phyloP scores from a whole-genome alignment of 805 yeast species.

The Yarrowia sp. region DNA sequence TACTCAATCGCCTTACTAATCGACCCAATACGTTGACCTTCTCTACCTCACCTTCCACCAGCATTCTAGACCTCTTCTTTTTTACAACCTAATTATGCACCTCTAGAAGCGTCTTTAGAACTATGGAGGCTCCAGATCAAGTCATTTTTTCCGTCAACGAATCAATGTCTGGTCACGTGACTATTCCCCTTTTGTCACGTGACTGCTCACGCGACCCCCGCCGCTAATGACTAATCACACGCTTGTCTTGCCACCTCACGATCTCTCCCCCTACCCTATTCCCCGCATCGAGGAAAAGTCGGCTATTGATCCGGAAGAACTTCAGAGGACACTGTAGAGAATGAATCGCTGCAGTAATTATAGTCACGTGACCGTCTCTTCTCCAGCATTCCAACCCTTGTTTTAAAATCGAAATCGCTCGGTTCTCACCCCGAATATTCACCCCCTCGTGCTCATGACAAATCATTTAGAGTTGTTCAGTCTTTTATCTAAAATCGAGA shows the following conservation, averaged over 20 bases:
- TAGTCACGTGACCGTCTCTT: background rate
- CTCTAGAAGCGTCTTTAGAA: background rate
- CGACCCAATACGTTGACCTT: too few relatives aligned
- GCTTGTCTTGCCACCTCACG: background rate
- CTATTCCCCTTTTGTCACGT: background rate
- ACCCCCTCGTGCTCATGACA: background rate
- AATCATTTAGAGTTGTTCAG: constrained; percentile 24
- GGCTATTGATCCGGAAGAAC: background rate
- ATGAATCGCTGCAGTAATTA: too few relatives aligned
- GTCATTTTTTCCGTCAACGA: too few relatives aligned
- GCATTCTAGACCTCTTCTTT: constrained; percentile 2
- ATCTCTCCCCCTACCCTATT: constrained; percentile 5
- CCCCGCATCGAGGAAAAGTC: constrained; percentile 21
- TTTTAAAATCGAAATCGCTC: too few relatives aligned
- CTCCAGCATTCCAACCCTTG: too few relatives aligned
- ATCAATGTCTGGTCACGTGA: background rate
- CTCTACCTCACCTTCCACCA: background rate
- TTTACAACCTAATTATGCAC: background rate
- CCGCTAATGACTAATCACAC: background rate
- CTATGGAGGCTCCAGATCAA: too few relatives aligned
- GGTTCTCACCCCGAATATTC: too few relatives aligned
- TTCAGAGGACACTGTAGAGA: too few relatives aligned
- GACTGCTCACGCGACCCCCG: background rate
- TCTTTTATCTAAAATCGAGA: background rate
- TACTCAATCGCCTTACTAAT: background rate